Evolutionary conservation across 257 asterid species (phyloP), one percentile per base, ranked within the genome.

Genomic region (Leonotis leonurus): DNA sequence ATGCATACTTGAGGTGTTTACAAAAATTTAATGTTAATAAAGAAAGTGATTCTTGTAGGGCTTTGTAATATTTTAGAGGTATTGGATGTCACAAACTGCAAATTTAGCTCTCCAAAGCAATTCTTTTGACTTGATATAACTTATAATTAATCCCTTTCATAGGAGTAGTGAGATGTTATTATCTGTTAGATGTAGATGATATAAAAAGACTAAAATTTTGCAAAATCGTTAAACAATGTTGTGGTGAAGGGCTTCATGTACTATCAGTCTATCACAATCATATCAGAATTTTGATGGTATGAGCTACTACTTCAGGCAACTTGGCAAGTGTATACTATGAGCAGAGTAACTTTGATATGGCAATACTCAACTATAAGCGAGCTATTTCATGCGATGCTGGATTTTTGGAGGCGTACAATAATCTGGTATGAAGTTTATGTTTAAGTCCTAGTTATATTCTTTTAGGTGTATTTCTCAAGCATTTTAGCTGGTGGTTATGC

Each of bases 281-380:
- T n/a, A n/a, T n/a, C n/a, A 53, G 60, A 11, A 20, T 27, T 61
- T 46, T 73, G 35, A 64, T n/a, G n/a, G 41, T 65, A 26, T 68
- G 39, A 65, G 52, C 54, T 48, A 60, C 32, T 60, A 60, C 50
- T 81, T 78, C 88, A 93, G 99, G 96, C 60, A 93, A 89, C 86
- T 62, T 93, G 81, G 99, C 96, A 35, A 80, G 96, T 64, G 75
- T 93, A 53, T 89, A 89, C 79, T 93, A 85, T 64, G 99, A 93
- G 75, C 97, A 93, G 80, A 86, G 87, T 72, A 89, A 93, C 77
- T 81, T 93, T 73, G 99, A 93, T 27, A 76, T 93, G 99, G 94
- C 99, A 39, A 89, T 93, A 75, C 69, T 82, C 39, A 77, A 89
- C 80, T 93, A 93, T 75, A 89, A 80, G 77, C 77, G 96, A 77